Conservation (phyloP, 306 rosid genomes). For the Glycine latifolia region DNA sequence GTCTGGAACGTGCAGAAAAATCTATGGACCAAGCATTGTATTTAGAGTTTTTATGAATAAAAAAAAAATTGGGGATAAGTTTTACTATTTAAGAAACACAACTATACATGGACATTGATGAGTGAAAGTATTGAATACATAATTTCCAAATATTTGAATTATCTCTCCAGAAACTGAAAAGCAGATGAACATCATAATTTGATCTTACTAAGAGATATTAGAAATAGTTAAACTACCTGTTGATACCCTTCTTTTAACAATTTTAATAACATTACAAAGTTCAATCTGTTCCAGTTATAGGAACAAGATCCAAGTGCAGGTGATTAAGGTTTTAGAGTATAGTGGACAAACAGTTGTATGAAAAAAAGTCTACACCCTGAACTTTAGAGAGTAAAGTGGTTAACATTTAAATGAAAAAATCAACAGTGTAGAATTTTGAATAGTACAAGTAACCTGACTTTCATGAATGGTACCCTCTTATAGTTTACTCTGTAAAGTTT, state of each 20-base stretch:
- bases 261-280: not conserved
- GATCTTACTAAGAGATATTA: not conserved
- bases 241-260: not conserved
- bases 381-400: too few relatives aligned
- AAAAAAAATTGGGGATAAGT: not conserved
- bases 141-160: slow-evolving; percentile 23
- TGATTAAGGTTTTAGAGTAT: not conserved
- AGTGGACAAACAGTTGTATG: not conserved
- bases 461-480: too few relatives aligned
- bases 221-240: not conserved
- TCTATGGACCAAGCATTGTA: slow-evolving; percentile 23
- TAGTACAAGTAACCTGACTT: not conserved
- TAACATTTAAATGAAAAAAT: not conserved
- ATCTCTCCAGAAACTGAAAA: not conserved
- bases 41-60: not conserved
- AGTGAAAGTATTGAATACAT: not conserved
- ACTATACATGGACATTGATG: not conserved
- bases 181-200: not conserved
- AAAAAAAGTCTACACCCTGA: not conserved
- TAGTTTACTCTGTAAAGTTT: too few relatives aligned
- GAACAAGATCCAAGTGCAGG: not conserved
- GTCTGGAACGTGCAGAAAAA: slow-evolving; percentile 10
- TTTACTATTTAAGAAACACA: not conserved
- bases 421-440: not conserved
- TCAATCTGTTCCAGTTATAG: slow-evolving; percentile 2